Evolutionary conservation across 2,329 filamentous ascomycete species (phyloP), one percentile per base, ranked within the genome.

Genomic region (Paraconiothyrium sp.): DNA sequence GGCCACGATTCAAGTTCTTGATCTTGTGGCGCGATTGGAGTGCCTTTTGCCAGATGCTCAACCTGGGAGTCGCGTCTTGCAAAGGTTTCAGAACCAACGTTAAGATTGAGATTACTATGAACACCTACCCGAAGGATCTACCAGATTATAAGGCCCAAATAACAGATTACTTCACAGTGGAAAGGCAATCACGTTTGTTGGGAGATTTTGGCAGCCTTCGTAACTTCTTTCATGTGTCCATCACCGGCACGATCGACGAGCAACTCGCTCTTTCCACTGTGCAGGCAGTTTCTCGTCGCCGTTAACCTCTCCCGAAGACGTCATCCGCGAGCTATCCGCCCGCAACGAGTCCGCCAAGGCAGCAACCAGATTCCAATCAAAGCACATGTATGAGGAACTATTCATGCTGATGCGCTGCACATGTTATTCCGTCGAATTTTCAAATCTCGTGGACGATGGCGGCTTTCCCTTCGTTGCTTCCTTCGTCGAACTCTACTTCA

Each of bases 1-100:
- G 52, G n/a, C 46, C 58, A 32, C 58, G 27, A n/a, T 62, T 59
- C 51, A 59, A 58, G 20, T 61, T 61, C 22, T 59, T 66, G 51
- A 59, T 63, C 5, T 37, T 66, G 13, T 50, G 50, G 14, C 51
- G 60, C 8, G 60, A 63, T 35, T 63, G 54, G 58, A 49, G 57
- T 11, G 7, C 35, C 4, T 58, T 63, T 44, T 66, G 60, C 22
- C 10, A 16, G 4, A 47, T 49, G 59, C 32, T 65, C 11, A 24
- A 30, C 27, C 11, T 16, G 8, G 46, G n/a, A n/a, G 14, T 11
- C 5, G 27, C 11, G 32, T 27, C 13, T 10, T 11, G 22, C 16
- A 10, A 37, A 7, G 10, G 32, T 32, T 32, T 48, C 9, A 24
- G 32, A 2, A 48, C 6, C 4, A 30, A 48, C 6, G 30, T 48